A percentile compares a stretch with the other conserved stretches of the same genome.
Conservation (phyloP, 1,284 basidiomycete genomes). For the Termitomyces sp. region DNA sequence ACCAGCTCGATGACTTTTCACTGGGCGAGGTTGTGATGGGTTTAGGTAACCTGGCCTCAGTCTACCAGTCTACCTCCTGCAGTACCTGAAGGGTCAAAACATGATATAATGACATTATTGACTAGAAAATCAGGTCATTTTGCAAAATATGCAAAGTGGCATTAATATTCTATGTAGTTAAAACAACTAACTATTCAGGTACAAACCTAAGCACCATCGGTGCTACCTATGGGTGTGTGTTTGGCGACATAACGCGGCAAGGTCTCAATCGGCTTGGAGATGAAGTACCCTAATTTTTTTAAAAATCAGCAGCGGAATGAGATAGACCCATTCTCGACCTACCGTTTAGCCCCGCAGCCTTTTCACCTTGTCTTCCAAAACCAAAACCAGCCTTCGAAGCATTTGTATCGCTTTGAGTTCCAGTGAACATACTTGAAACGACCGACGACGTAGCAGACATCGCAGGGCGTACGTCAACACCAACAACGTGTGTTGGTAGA, state of each 20-base stretch:
- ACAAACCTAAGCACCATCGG: too few species aligned
- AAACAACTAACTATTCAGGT: too few species aligned
- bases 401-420: slow-evolving; percentile 24
- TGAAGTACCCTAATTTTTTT: slow-evolving; percentile 20
- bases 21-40: too few species aligned
- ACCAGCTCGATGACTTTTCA: too few species aligned
- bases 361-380: slow-evolving; percentile 74
- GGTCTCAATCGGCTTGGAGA: slow-evolving; percentile 24
- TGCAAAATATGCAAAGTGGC: too few species aligned
- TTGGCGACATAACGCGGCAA: slow-evolving; percentile 21
- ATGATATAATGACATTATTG: too few species aligned
- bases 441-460: slow-evolving; percentile 23
- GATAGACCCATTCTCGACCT: background rate
- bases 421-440: slow-evolving; percentile 28
- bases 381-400: slow-evolving; percentile 46
- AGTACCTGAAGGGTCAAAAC: too few species aligned
- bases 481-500: slow-evolving; percentile 44
- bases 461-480: slow-evolving; percentile 27
- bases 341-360: slow-evolving; percentile 61
- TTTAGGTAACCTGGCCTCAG: too few species aligned
- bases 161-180: too few species aligned
- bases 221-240: slow-evolving; percentile 5
- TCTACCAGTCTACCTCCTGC: too few species aligned
- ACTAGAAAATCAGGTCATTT: too few species aligned
- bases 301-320: slow-evolving; percentile 1